phyloP scores from a whole-genome alignment of 2,329 filamentous ascomycete species.

The Cercospora berteroae region DNA sequence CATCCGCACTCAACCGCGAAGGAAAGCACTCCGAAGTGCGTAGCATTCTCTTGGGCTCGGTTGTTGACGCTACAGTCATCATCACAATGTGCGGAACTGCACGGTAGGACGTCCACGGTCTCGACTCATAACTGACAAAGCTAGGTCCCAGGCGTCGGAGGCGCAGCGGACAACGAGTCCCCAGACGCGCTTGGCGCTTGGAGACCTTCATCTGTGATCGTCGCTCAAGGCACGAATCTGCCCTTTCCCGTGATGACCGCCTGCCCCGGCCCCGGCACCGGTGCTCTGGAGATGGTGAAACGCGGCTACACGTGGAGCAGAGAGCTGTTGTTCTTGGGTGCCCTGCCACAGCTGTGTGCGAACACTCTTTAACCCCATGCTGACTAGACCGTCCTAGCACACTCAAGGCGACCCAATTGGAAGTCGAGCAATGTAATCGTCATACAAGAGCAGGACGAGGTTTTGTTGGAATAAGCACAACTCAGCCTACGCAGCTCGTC shows the following conservation, averaged over 20 bases:
- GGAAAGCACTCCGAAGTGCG: background rate
- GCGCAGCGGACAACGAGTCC: background rate
- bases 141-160: background rate
- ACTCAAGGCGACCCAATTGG: slow-evolving; percentile 2
- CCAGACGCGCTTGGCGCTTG: background rate
- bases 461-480: background rate
- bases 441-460: background rate
- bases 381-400: background rate
- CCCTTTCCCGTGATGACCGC: background rate
- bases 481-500: background rate
- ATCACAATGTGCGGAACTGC: background rate
- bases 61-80: background rate
- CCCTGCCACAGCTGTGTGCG: background rate
- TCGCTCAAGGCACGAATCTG: background rate
- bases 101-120: background rate
- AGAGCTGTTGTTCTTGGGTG: background rate
- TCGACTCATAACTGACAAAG: background rate
- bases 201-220: background rate
- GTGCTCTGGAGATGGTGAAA: background rate
- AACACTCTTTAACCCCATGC: background rate
- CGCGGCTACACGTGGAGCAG: background rate
- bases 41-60: background rate
- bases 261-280: background rate
- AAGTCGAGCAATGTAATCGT: slow-evolving; percentile 4
- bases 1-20: background rate